Percentiles rank a stretch among this genome's conserved stretches.
Evolutionary conservation across 2,329 filamentous ascomycete species (phyloP).

Genomic region (Botrytis medusae): DNA sequence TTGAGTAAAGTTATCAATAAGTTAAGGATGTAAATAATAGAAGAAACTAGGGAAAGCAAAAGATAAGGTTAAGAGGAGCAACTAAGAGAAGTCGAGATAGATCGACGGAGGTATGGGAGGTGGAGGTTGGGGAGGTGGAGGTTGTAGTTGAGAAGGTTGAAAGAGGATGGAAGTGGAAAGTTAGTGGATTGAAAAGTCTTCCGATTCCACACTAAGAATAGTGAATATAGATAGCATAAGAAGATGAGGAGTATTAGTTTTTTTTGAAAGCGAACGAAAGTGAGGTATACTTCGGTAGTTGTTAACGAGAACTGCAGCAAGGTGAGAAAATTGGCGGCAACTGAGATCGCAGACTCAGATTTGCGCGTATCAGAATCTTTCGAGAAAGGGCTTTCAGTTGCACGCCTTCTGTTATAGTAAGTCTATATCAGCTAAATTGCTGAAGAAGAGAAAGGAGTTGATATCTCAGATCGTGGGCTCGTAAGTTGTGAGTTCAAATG

Average conservation of each 20-base stretch:
- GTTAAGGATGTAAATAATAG: neutral
- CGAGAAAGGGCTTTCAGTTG: fast-evolving
- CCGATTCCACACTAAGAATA: neutral
- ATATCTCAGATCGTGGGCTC: neutral
- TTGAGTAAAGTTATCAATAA: neutral
- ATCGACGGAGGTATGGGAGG: neutral
- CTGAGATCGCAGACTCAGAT: neutral
- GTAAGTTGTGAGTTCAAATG: neutral
- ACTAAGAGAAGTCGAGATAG: neutral
- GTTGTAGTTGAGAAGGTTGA: neutral
- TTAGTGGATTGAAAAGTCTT: neutral
- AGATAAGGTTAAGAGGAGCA: neutral
- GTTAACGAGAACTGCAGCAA: neutral
- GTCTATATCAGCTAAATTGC: neutral
- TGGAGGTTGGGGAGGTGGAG: no score
- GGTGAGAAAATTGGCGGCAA: neutral
- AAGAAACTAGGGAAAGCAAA: neutral
- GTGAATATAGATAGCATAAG: neutral
- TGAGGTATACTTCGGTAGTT: neutral
- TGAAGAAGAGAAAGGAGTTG: neutral
- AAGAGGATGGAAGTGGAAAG: neutral
- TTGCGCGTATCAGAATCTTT: neutral
- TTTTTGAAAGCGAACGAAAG: neutral
- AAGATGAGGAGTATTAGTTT: neutral
- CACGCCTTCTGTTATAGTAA: no score